A percentile compares a stretch with the other conserved stretches of the same genome.
These are phyloP conservation scores for Yarrowia divulgata DNA, from an alignment of 805 yeast species.

Conservation along the genomic window DNA sequence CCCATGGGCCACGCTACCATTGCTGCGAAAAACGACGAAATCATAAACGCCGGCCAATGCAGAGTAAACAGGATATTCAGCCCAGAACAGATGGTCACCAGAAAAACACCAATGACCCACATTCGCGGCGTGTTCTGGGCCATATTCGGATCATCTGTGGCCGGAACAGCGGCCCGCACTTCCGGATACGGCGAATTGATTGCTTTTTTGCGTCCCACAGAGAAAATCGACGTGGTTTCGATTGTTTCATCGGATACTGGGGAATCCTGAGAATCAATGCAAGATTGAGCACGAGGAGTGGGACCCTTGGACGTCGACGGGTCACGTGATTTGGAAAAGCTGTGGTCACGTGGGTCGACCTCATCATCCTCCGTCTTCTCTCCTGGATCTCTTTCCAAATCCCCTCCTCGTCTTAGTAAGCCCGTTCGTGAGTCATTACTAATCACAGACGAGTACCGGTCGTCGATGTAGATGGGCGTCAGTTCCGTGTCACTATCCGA, in stretches of 20 bases:
- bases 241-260: not conserved
- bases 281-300: not conserved
- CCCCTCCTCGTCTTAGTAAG: conserved; percentile 2
- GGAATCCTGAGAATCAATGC: not conserved
- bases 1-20: conserved; percentile 74
- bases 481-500: conserved; percentile 32
- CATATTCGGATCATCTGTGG: conserved; percentile 59
- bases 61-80: conserved; percentile 66
- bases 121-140: conserved; percentile 64
- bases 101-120: conserved; percentile 60
- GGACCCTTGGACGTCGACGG: too few species aligned
- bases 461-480: conserved; percentile 30
- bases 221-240: not conserved
- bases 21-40: conserved; percentile 63
- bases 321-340: not conserved
- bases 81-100: conserved; percentile 65
- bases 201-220: conserved; percentile 35
- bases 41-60: conserved; percentile 62
- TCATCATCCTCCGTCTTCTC: too few species aligned
- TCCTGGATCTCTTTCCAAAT: conserved; percentile 1
- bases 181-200: conserved; percentile 67
- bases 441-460: conserved; percentile 15
- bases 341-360: not conserved
- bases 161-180: conserved; percentile 69
- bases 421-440: not conserved